These are phyloP conservation scores for Fraxinus baroniana DNA, from an alignment of 305 asterid genomes.

Conservation along the genomic window DNA sequence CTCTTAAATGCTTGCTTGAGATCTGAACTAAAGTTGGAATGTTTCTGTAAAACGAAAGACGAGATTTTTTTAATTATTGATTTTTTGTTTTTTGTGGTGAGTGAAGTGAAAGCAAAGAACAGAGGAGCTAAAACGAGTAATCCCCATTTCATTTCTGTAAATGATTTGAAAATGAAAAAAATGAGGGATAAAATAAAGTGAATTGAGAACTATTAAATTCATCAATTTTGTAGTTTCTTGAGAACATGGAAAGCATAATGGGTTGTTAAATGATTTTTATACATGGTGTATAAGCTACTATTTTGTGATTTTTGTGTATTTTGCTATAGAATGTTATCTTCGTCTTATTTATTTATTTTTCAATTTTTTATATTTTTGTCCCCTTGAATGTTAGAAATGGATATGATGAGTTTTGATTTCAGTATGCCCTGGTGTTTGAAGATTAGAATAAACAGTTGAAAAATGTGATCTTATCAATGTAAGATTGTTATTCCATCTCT, in stretches of 20 bases:
- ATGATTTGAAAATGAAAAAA: conserved; percentile 21
- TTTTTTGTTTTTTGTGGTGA: not conserved
- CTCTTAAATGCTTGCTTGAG: conserved; percentile 24
- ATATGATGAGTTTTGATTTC: not conserved
- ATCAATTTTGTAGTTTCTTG: conserved; percentile 22
- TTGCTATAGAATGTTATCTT: not conserved
- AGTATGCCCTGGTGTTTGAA: not conserved
- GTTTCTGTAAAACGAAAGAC: not conserved
- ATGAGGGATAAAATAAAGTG: conserved; percentile 9
- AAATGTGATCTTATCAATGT: conserved; percentile 9
- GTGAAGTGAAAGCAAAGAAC: not conserved
- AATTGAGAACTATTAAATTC: conserved; percentile 17
- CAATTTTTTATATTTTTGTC: not conserved
- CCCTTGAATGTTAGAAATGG: not conserved
- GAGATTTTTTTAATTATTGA: not conserved
- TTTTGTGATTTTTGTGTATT: not conserved
- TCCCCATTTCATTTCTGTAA: conserved; percentile 23
- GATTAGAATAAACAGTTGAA: conserved; percentile 1
- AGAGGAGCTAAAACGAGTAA: conserved; percentile 23
- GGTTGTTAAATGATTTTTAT: not conserved
- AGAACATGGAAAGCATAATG: conserved; percentile 17
- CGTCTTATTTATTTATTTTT: not conserved
- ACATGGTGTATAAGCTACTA: not conserved
- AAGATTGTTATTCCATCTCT: conserved; percentile 8
- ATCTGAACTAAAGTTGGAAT: conserved; percentile 34